Base-by-base conservation (phyloP, 2,329 filamentous ascomycete genomes). In the Cryphonectria naterciae region DNA sequence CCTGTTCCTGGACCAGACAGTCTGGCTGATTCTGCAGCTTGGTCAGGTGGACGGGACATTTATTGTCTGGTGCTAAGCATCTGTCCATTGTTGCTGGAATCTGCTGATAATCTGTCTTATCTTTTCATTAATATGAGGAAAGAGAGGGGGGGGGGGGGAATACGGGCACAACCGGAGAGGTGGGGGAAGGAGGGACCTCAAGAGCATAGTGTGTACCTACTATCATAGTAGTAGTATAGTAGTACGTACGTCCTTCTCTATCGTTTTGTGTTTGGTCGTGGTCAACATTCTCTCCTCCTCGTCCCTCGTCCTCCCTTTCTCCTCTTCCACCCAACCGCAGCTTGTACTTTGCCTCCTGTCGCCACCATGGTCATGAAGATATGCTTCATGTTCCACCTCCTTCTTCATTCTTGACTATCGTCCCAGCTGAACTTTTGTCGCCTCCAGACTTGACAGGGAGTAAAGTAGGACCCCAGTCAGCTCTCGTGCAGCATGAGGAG, bases 1-100 rank as follows among this genome's bases (percentile, higher is more conserved):
- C 17, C 37, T n/a, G 63, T 52, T 52, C 41, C 63, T 65, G 63
- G 63, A 35, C 63, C 62, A 32, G n/a, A 58, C 39, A 41, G 65
- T 3, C 54, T 58, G 65, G 65, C 65, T 67, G 65, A 67, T 41
- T 58, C 41, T 60, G 37, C 65, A 67, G 65, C 65, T 67, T 67
- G 52, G 65, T 58, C 65, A 67, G 37, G 65, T 17, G 61, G 37
- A 28, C 22, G 54, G 65, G 25, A 19, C 10, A 15, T 41, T 41
- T 2, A 52, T 56, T 28, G 46, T 35, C 32, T 39, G 64, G 64
- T 66, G 64, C 22, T 66, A 35, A 15, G 41, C 15, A 54, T 64
- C 58, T 61, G 35, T 61, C 35, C 32, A 61, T 35, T 25, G 63
- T 49, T 37, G 63, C 25, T 65, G 43, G 10, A 49, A 65, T 65